These are phyloP conservation scores for Russula virescens DNA, from an alignment of 768 basidiomycete species.

Conservation along the genomic window DNA sequence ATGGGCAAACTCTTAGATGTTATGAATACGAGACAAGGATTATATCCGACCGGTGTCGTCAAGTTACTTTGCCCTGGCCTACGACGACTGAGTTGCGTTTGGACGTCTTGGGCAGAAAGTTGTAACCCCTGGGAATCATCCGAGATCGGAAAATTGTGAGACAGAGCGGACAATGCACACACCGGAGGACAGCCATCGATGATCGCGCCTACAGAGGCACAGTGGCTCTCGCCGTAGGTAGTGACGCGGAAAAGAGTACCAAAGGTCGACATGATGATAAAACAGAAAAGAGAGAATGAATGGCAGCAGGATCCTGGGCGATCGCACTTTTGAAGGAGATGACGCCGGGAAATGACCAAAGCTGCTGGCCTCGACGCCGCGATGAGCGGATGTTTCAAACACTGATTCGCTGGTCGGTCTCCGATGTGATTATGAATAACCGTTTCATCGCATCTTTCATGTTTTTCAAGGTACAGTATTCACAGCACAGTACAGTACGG, in stretches of 20 bases:
- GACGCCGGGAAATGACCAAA: slow-evolving; percentile 14
- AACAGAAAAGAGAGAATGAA: background rate
- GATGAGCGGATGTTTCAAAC: slow-evolving; percentile 7
- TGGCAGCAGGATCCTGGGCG: too few species aligned
- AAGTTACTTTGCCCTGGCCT: slow-evolving; percentile 95
- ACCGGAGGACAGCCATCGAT: slow-evolving; percentile 97
- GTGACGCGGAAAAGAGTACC: slow-evolving; percentile 90
- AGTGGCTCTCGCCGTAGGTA: slow-evolving; percentile 97
- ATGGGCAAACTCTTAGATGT: background rate
- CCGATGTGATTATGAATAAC: slow-evolving; percentile 13
- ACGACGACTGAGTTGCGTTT: slow-evolving; percentile 83
- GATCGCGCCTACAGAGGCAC: slow-evolving; percentile 94
- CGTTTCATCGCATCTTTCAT: background rate
- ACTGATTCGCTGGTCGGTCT: background rate
- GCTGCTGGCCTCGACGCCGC: background rate
- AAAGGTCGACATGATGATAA: slow-evolving; percentile 79
- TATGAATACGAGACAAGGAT: slow-evolving; percentile 17
- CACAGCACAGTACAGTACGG: background rate
- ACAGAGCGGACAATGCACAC: slow-evolving; percentile 27
- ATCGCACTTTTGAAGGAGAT: background rate
- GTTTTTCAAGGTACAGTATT: too few species aligned
- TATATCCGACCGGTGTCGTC: slow-evolving; percentile 76
- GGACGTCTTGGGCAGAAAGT: slow-evolving; percentile 78
- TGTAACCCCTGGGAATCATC: slow-evolving; percentile 60
- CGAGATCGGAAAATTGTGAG: background rate